These are phyloP conservation scores for Verticillium nubilum DNA, from an alignment of 2,329 filamentous ascomycete genomes.

Conservation along the genomic window DNA sequence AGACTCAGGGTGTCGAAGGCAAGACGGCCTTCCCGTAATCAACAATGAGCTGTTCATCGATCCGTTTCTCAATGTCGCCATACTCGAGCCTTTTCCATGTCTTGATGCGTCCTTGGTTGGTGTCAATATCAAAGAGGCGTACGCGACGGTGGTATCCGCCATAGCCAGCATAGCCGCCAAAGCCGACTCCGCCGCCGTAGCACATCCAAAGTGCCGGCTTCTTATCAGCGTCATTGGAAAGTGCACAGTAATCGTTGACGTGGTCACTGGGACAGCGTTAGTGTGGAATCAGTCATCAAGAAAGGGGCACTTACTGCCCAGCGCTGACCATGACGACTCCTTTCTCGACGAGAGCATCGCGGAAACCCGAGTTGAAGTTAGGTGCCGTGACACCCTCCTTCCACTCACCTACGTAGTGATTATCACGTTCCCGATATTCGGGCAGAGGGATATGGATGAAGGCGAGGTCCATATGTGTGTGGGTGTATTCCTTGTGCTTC, in stretches of 20 bases:
- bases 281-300: background rate
- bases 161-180: slow-evolving; percentile 93
- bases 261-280: slow-evolving; percentile 60
- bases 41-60: slow-evolving; percentile 63
- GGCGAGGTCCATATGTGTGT: slow-evolving; percentile 90
- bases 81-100: slow-evolving; percentile 90
- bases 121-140: slow-evolving; percentile 88
- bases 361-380: slow-evolving; percentile 86
- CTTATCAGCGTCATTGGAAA: slow-evolving; percentile 51
- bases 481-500: slow-evolving; percentile 77
- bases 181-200: slow-evolving; percentile 86
- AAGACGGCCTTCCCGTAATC: slow-evolving; percentile 47
- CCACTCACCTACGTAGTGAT: slow-evolving; percentile 64
- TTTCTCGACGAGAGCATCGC: slow-evolving; percentile 79
- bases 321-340: slow-evolving; percentile 83
- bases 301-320: slow-evolving; percentile 65
- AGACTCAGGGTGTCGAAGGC: slow-evolving; percentile 19
- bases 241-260: slow-evolving; percentile 91
- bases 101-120: slow-evolving; percentile 79
- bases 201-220: slow-evolving; percentile 90
- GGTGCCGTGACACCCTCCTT: slow-evolving; percentile 84
- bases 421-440: slow-evolving; percentile 66
- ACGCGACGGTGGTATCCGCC: slow-evolving; percentile 77
- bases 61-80: slow-evolving; percentile 42
- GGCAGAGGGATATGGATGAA: slow-evolving; percentile 97